Base-by-base conservation (phyloP, 768 basidiomycete genomes). In the Paxillus involutus region DNA sequence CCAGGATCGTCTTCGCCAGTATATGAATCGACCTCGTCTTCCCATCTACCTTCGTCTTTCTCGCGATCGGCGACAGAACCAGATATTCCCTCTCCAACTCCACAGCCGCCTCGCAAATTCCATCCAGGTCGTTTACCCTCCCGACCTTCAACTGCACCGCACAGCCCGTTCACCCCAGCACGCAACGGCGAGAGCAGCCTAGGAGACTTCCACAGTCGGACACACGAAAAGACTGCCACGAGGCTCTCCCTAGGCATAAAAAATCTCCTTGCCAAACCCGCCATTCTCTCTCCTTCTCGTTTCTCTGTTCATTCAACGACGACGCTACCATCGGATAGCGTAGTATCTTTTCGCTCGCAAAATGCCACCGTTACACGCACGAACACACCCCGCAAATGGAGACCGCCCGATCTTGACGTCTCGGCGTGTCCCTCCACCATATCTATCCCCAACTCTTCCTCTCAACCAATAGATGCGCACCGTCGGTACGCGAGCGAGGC, bases 181-280 rank as follows among this genome's bases (percentile, higher is more conserved):
- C 17, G 43, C 13, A 42, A 5, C 14, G 46, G 0, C 21, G 13
- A 42, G 4, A 55, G 55, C 44, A 44, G 4, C 43, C 35, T 45
- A 29, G 4, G 16, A 10, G 63, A 63, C 36, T 42, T 53, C 16
- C 62, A 57, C 10, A 43, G 48, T 1, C 56, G 53, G 13, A 49
- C 56, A 19, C 51, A 56, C 14, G 54, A 50, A 5, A 35, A 35
- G 35, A 41, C 37, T 41, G n/a, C 47, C n/a, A 64, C 67, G 10
- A 57, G 64, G 10, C 32, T 71, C 9, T 44, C 67, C 3, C 32
- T 59, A n/a, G 63, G 57, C 35, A 69, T 77, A 43, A 75, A 74
- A 63, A 69, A 65, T 10, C 63, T 77, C 1, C 62, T 77, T 11
- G 63, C 67, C 1, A 75, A 69, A 48, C 71, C 75, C 6, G 58